Evolutionary conservation across 1,284 basidiomycete genomes (phyloP).

Genomic region (Fomitiporia mediterranea): DNA sequence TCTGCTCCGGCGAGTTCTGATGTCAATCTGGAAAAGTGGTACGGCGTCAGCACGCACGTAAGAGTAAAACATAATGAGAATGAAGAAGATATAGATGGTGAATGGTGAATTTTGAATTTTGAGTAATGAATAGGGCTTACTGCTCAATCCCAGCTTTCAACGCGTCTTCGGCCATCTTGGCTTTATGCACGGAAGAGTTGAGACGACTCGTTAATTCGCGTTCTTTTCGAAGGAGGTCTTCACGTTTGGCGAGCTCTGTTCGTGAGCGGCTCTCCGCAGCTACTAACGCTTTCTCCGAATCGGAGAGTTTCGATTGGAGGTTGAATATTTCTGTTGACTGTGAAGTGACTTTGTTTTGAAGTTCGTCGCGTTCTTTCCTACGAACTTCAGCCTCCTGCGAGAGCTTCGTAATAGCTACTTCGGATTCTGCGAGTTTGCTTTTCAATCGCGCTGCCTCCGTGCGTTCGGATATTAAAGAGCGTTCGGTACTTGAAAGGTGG

Average conservation of each 20-base stretch:
- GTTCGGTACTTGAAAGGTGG: constrained; percentile 9
- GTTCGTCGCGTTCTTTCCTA: constrained; percentile 7
- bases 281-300: constrained; percentile 26
- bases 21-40: constrained; percentile 40
- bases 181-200: constrained; percentile 45
- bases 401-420: constrained; percentile 7
- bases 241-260: constrained; percentile 26
- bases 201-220: constrained; percentile 45
- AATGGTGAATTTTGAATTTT: constrained; percentile 1
- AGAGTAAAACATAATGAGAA: no score
- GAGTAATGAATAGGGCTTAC: constrained; percentile 38
- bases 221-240: constrained; percentile 42
- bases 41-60: no score
- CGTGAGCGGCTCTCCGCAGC: constrained; percentile 23
- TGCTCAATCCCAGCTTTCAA: constrained; percentile 57
- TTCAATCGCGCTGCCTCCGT: constrained; percentile 5
- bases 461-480: not conserved
- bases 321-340: constrained; percentile 25
- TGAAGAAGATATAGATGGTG: no score
- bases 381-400: constrained; percentile 2
- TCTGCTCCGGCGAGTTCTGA: constrained; percentile 53
- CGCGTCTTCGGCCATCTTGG: constrained; percentile 55
- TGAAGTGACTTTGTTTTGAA: constrained; percentile 30
- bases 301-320: constrained; percentile 31
- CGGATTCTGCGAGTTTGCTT: constrained; percentile 1